Evolutionary conservation across 805 yeast species (phyloP), one percentile per base, ranked within the genome.

Genomic region (Yarrowia sp.): DNA sequence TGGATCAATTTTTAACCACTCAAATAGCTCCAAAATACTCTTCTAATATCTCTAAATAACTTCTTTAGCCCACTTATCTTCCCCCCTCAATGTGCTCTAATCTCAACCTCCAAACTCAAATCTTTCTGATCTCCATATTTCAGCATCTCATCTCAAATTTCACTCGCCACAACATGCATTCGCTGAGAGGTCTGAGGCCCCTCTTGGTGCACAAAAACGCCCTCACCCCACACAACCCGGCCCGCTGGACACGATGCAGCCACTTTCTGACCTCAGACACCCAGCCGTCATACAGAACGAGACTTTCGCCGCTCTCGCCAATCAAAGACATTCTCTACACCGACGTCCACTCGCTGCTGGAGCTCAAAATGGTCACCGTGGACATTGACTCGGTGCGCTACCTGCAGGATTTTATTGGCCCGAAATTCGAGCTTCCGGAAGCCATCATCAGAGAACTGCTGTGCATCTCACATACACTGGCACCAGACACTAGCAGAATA

Each of bases 261-360:
- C 65, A 59, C 12, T 59, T 35, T 59, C 52, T 59, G 11, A 45
- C 52, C 14, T 59, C 65, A 4, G 65, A 59, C 42, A 43, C 65
- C 8, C 52, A 43, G 32, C 65, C 65, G 1, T 59, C 65, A 9
- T 59, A 59, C 35, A 16, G 65, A 12, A 59, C 65, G 7, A 38
- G 65, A 40, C 65, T 59, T 12, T 59, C 65, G 52, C 65, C 65
- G 14, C 45, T 59, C 8, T 40, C 52, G 4, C 52, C 65, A 2
- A 35, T 43, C 52, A 59, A 59, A 35, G 65, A 59, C 11, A 59
- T 59, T 12, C 16, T 59, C 8, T 59, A 59, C 35, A 45, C 65
- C 10, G 65, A 59, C 19, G 52, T 59, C 8, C 52, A 59, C 16
- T 26, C 65, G 15, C 35, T 59, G 5, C 65, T 59, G 65, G 65